Percentiles rank a stretch among this genome's conserved stretches.
These are phyloP conservation scores for Epichloe typhina DNA, from an alignment of 2,329 filamentous ascomycete genomes.

Conservation along the genomic window DNA sequence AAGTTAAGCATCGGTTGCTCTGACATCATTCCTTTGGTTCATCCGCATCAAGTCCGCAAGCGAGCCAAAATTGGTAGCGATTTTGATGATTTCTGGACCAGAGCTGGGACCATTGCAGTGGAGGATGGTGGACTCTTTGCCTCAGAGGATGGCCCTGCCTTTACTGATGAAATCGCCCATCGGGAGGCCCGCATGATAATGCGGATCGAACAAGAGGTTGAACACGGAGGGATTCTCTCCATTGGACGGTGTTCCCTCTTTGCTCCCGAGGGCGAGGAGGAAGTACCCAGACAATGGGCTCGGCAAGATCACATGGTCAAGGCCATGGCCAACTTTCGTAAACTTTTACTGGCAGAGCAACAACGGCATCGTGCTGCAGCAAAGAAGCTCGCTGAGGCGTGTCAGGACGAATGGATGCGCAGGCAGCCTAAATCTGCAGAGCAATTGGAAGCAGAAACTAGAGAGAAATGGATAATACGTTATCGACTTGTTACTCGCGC, in stretches of 20 bases:
- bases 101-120: slow-evolving; percentile 37
- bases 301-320: slow-evolving; percentile 74
- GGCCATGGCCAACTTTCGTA: slow-evolving; percentile 69
- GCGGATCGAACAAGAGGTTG: slow-evolving; percentile 57
- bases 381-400: slow-evolving; percentile 67
- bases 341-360: slow-evolving; percentile 67
- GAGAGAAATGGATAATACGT: slow-evolving; percentile 48
- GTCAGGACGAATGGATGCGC: slow-evolving; percentile 60
- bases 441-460: slow-evolving; percentile 68
- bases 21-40: slow-evolving; percentile 39
- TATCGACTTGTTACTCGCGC: slow-evolving; percentile 59
- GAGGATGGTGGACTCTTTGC: slow-evolving; percentile 44
- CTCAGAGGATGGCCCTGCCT: slow-evolving; percentile 41
- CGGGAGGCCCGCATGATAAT: slow-evolving; percentile 58
- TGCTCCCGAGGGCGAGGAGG: slow-evolving; percentile 56
- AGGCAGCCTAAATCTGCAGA: slow-evolving; percentile 65
- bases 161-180: slow-evolving; percentile 47
- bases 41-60: slow-evolving; percentile 43
- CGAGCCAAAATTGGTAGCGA: slow-evolving; percentile 37
- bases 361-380: slow-evolving; percentile 63
- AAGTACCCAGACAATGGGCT: slow-evolving; percentile 69
- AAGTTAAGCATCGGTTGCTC: slow-evolving; percentile 30
- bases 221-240: slow-evolving; percentile 64
- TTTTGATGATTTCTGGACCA: slow-evolving; percentile 45
- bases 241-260: slow-evolving; percentile 57